Percentiles rank a stretch among this genome's conserved stretches.
Conservation (phyloP, 73 alveolate species). For the Symbiodinium pilosum region DNA sequence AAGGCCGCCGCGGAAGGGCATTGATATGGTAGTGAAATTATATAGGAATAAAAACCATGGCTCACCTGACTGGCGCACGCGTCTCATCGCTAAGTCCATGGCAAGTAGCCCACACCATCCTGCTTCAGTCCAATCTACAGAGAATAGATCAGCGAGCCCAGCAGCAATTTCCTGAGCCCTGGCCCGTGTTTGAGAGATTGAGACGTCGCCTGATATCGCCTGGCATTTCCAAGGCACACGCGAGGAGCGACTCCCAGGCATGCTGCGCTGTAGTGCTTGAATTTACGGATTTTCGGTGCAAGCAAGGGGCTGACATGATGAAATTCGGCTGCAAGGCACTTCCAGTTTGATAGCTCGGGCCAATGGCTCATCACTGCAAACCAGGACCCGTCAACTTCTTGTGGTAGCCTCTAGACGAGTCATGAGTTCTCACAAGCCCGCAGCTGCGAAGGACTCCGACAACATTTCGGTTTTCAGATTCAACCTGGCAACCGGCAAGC, state of each 20-base stretch:
- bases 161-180: neutral
- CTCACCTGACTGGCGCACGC: no score
- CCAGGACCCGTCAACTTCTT: conserved; percentile 17
- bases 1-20: no score
- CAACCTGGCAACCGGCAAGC: conserved; percentile 88
- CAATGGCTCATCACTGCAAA: conserved; percentile 92
- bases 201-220: neutral
- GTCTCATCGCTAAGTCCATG: no score
- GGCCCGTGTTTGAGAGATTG: neutral
- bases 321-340: conserved; percentile 88
- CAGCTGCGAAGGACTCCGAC: conserved; percentile 47
- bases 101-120: no score
- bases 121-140: no score
- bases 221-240: conserved; percentile 25
- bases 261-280: neutral
- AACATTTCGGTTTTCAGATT: conserved; percentile 80
- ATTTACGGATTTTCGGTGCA: neutral
- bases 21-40: no score
- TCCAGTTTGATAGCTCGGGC: conserved; percentile 81
- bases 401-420: neutral
- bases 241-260: conserved; percentile 93
- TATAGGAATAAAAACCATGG: no score
- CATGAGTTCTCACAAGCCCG: neutral
- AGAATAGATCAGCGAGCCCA: neutral
- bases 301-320: no score